Conservation (phyloP, 2,329 filamentous ascomycete genomes). For the Cladophialophora bantiana region DNA sequence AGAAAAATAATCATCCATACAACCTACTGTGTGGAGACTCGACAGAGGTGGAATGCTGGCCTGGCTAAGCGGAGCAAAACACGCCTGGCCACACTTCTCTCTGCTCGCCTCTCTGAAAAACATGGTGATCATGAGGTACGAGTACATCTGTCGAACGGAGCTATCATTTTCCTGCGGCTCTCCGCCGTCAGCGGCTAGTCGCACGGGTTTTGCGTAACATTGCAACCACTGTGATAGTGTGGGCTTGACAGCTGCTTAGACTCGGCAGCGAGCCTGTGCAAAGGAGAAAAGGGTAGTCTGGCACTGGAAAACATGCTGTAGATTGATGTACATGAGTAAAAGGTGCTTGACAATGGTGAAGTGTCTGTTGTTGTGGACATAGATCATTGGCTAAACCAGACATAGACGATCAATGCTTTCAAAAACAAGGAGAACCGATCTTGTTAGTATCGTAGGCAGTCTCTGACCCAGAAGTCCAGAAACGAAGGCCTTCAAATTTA, state of each 20-base stretch:
- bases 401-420: neutral
- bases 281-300: neutral
- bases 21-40: neutral
- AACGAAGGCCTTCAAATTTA: neutral
- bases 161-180: slow-evolving; percentile 17
- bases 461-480: neutral
- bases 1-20: neutral
- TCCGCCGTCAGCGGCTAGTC: slow-evolving; percentile 19
- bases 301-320: neutral
- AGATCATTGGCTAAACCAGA: neutral
- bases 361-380: slow-evolving; percentile 6
- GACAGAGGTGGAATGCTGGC: neutral
- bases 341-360: neutral
- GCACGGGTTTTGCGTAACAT: slow-evolving; percentile 8
- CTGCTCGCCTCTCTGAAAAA: neutral
- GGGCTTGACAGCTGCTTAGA: neutral
- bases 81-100: neutral
- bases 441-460: neutral
- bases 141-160: slow-evolving; percentile 4
- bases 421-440: neutral
- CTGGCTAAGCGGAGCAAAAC: neutral
- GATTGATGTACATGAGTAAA: neutral
- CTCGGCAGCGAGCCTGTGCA: neutral
- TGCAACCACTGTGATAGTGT: neutral
- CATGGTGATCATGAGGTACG: neutral